phyloP scores from a whole-genome alignment of 176 grass and related monocot species.

The Eragrostis nindensis region DNA sequence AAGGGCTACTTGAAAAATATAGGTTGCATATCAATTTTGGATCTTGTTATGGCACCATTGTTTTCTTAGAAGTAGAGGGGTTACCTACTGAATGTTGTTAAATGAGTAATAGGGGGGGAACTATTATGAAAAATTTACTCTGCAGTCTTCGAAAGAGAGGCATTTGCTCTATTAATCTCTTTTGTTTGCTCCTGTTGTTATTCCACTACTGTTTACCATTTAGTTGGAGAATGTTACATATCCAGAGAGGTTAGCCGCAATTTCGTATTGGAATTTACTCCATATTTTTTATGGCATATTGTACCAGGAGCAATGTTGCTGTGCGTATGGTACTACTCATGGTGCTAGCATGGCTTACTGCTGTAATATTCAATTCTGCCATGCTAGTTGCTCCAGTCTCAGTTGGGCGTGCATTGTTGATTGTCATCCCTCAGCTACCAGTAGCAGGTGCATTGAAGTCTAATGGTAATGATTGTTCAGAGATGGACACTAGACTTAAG shows the following conservation, averaged over 20 bases:
- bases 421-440: conserved; percentile 49
- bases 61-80: no score
- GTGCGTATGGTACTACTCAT: conserved; percentile 40
- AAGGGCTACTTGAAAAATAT: no score
- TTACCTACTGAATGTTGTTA: no score
- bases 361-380: conserved; percentile 52
- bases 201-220: conserved; percentile 12
- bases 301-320: conserved; percentile 35
- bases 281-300: conserved; percentile 3
- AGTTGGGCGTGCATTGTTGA: conserved; percentile 55
- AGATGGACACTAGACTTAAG: conserved; percentile 8
- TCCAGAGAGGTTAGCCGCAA: not conserved
- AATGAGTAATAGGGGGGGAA: not conserved
- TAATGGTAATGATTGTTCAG: conserved; percentile 59
- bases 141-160: not conserved
- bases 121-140: not conserved
- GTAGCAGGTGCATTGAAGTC: conserved; percentile 49
- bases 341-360: conserved; percentile 47
- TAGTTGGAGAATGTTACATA: conserved; percentile 12
- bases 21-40: no score
- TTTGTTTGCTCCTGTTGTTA: conserved; percentile 13
- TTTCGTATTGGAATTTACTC: not conserved
- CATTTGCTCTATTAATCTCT: not conserved
- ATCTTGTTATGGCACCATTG: no score
- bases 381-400: conserved; percentile 51